A percentile compares a stretch with the other conserved stretches of the same genome.
Evolutionary conservation across 2,329 filamentous ascomycete species (phyloP).

Genomic region (Calonectria crousiana): DNA sequence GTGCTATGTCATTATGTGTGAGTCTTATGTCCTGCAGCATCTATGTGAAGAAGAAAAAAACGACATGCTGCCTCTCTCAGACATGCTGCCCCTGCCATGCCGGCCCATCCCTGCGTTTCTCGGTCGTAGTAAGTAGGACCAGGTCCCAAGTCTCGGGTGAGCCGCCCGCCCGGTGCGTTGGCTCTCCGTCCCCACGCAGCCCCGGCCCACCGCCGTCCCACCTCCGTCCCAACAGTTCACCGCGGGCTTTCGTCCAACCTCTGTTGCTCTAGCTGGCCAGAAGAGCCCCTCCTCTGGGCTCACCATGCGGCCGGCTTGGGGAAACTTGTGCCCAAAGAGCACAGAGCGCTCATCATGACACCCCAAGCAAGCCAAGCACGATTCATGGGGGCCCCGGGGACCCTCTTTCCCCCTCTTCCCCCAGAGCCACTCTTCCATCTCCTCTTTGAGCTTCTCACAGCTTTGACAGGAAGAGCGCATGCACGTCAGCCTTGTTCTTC

Average conservation of each 20-base stretch:
- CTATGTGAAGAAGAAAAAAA: not conserved
- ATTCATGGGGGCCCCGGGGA: not conserved
- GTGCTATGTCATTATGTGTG: not conserved
- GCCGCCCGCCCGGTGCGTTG: constrained; percentile 40
- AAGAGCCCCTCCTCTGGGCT: not conserved
- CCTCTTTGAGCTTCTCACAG: constrained; percentile 35
- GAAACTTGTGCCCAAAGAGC: constrained; percentile 4
- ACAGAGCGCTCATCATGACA: not conserved
- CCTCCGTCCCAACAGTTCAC: constrained; percentile 41
- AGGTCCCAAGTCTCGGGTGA: constrained; percentile 28
- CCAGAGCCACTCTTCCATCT: constrained; percentile 27
- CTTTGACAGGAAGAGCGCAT: constrained; percentile 30
- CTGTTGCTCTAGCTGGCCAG: not conserved
- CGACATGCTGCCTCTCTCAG: not conserved
- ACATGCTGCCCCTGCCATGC: constrained; percentile 1
- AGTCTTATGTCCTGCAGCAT: constrained; percentile 2
- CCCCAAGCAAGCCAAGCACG: constrained; percentile 19
- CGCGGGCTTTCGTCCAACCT: not conserved
- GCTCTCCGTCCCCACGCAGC: constrained; percentile 36
- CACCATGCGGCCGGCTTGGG: not conserved
- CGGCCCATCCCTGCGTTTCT: constrained; percentile 11
- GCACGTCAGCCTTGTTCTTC: constrained; percentile 38
- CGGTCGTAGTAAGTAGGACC: constrained; percentile 26
- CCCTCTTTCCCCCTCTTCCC: constrained; percentile 22
- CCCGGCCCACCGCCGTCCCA: constrained; percentile 32